Conservation (phyloP, 1,284 basidiomycete species). For the Rhodotorula mucilaginosa region DNA sequence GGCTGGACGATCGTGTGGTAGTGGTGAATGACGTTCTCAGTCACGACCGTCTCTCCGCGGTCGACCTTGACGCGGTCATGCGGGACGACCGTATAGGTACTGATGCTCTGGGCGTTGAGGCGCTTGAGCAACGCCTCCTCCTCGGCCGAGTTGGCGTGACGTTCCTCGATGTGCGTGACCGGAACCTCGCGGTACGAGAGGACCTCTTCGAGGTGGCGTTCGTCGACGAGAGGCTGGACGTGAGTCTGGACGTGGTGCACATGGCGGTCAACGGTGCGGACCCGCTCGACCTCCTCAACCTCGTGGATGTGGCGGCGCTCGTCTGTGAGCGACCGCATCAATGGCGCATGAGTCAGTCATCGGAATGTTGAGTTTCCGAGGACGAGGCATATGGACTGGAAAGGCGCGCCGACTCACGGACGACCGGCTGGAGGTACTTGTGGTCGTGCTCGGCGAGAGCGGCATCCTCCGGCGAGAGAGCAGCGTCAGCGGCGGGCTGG, state of each 20-base stretch:
- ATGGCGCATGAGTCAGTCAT: too few species aligned
- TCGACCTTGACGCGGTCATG: constrained; percentile 27
- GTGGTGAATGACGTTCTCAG: constrained; percentile 26
- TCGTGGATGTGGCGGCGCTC: constrained; percentile 29
- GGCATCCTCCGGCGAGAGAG: constrained; percentile 23
- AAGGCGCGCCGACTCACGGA: constrained; percentile 11
- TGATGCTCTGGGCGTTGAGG: constrained; percentile 20
- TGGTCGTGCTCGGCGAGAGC: constrained; percentile 29
- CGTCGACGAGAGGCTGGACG: constrained; percentile 31
- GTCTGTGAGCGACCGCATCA: constrained; percentile 5
- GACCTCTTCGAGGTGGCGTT: constrained; percentile 27
- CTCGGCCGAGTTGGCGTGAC: constrained; percentile 22
- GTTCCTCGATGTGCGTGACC: constrained; percentile 24
- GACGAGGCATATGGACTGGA: not conserved
- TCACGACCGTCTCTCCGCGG: constrained; percentile 30
- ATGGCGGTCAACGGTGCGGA: constrained; percentile 22
- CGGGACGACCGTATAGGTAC: constrained; percentile 27
- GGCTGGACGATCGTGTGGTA: constrained; percentile 31
- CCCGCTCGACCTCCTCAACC: constrained; percentile 30
- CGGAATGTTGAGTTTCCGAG: too few species aligned
- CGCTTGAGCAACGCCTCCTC: constrained; percentile 20
- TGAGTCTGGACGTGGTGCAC: constrained; percentile 29
- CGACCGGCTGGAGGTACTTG: constrained; percentile 26
- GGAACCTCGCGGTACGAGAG: constrained; percentile 31
- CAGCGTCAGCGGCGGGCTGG: constrained; percentile 11